A percentile compares a stretch with the other conserved stretches of the same genome.
Evolutionary conservation across 225 moss, liverwort and hornwort genomes (phyloP).

Genomic region (Pleurozium schreberi): DNA sequence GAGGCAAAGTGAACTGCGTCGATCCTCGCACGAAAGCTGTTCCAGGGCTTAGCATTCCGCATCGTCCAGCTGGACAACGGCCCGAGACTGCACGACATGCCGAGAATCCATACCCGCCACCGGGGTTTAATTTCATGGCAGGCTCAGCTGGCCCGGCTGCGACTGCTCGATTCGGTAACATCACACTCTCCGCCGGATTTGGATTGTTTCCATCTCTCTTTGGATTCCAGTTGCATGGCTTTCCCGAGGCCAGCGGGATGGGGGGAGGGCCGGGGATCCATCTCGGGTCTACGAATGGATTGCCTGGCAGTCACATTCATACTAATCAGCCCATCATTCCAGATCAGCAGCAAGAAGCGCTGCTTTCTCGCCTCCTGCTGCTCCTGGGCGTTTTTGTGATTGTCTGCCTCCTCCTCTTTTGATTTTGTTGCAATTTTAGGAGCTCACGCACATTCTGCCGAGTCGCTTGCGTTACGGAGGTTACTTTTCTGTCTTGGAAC

Average conservation of each 20-base stretch:
- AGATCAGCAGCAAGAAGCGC: conserved; percentile 92
- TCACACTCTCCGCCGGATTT: conserved; percentile 97
- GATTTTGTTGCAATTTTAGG: background rate
- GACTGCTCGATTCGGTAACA: conserved; percentile 85
- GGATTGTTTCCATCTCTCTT: conserved; percentile 95
- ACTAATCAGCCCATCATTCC: conserved; percentile 63
- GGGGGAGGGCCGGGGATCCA: conserved; percentile 69
- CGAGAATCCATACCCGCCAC: conserved; percentile 70
- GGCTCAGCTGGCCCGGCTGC: conserved; percentile 70
- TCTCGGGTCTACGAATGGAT: conserved; percentile 59
- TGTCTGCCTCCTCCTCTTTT: conserved; percentile 89
- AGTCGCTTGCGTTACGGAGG: background rate
- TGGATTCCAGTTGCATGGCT: conserved; percentile 91
- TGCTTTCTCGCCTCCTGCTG: conserved; percentile 75
- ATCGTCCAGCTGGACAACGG: conserved; percentile 87
- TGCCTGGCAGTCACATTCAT: conserved; percentile 72
- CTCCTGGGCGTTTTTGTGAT: conserved; percentile 85
- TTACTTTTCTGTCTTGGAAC: background rate
- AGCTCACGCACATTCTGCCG: background rate
- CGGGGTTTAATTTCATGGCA: conserved; percentile 92
- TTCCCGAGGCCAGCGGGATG: conserved; percentile 64
- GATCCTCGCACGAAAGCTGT: conserved; percentile 94
- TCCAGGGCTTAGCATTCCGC: conserved; percentile 83
- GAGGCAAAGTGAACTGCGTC: conserved; percentile 82
- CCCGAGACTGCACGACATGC: conserved; percentile 88